Conservation (phyloP, 768 basidiomycete genomes). For the Termitomyces heimii region DNA sequence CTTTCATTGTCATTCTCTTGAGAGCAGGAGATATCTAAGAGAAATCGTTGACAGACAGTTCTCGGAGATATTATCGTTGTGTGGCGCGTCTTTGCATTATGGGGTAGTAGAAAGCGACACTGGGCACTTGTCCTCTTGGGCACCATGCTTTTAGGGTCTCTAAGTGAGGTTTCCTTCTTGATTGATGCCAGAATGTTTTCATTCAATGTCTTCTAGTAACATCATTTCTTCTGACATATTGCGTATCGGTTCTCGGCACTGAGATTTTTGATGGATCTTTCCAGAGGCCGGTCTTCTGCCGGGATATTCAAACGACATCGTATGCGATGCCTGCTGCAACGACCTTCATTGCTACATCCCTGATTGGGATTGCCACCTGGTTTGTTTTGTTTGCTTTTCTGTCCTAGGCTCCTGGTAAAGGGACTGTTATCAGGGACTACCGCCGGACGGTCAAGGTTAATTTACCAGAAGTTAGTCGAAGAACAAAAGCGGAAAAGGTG, state of each 20-base stretch:
- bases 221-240: slow-evolving; percentile 2
- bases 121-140: not conserved
- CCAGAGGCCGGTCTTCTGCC: slow-evolving; percentile 4
- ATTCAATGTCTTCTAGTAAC: slow-evolving; percentile 1
- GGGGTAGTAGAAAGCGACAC: slow-evolving; percentile 1
- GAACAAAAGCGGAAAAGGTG: slow-evolving; percentile 1
- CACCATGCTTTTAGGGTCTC: slow-evolving; percentile 5
- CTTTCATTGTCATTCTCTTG: not conserved
- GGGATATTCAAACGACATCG: slow-evolving; percentile 6
- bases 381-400: not conserved
- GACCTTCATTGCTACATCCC: slow-evolving; percentile 2
- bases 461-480: not conserved
- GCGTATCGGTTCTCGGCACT: slow-evolving; percentile 7
- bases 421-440: slow-evolving; percentile 1
- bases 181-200: not conserved
- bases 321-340: slow-evolving; percentile 9
- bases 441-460: not conserved
- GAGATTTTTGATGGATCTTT: slow-evolving; percentile 7
- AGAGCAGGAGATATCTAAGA: not conserved
- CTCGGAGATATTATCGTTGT: slow-evolving; percentile 6
- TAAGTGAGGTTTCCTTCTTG: not conserved
- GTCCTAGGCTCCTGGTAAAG: too few relatives aligned
- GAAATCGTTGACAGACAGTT: not conserved
- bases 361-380: slow-evolving; percentile 6
- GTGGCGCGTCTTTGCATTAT: slow-evolving; percentile 8